These are phyloP conservation scores for Kurtzmaniella fragi DNA, from an alignment of 805 yeast genomes.

Conservation along the genomic window DNA sequence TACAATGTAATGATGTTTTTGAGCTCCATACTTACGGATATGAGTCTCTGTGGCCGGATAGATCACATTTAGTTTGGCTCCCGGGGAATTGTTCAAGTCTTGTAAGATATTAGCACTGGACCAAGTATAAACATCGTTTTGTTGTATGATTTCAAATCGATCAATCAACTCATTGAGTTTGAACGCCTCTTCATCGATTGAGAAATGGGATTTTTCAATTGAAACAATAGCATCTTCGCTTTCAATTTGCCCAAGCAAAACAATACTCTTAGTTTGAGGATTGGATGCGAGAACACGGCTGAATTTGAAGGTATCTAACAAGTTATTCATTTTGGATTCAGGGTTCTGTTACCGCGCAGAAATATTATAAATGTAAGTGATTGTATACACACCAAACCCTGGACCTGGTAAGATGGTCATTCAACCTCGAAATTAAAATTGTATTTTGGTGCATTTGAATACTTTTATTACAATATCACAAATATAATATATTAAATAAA, in stretches of 20 bases:
- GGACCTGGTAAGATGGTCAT: no score
- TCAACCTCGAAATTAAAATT: no score
- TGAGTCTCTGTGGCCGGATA: constrained; percentile 90
- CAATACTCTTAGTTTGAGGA: constrained; percentile 63
- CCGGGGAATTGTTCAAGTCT: constrained; percentile 44
- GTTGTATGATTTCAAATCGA: constrained; percentile 39
- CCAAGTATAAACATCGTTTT: constrained; percentile 86
- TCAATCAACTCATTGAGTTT: constrained; percentile 12
- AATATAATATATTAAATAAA: no score
- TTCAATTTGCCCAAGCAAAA: constrained; percentile 63
- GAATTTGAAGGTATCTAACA: constrained; percentile 41
- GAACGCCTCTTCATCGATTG: constrained; percentile 13
- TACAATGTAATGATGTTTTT: constrained; percentile 52
- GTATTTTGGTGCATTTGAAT: no score
- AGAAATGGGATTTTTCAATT: constrained; percentile 69
- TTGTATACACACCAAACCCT: no score
- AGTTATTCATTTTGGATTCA: constrained; percentile 9
- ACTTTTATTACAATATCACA: no score
- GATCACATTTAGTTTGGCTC: constrained; percentile 69
- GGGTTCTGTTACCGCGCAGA: no score
- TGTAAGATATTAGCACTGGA: constrained; percentile 51
- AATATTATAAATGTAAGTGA: no score
- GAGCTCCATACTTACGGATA: constrained; percentile 66
- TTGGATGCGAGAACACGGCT: constrained; percentile 48
- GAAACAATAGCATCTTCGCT: constrained; percentile 60